phyloP scores from a whole-genome alignment of 139 green algal genomes.

The Ulvella scutata region DNA sequence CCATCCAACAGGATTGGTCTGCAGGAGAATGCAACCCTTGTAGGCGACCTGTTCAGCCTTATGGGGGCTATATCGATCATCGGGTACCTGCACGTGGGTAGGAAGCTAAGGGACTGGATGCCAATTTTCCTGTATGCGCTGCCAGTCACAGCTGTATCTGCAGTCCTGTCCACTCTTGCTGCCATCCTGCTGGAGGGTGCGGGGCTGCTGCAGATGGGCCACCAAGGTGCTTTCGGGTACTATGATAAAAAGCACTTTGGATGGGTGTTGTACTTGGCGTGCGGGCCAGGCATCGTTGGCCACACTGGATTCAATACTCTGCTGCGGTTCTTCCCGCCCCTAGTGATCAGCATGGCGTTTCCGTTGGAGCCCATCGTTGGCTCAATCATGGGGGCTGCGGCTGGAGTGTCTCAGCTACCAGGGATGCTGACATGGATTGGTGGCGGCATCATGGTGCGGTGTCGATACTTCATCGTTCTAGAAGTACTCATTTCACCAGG shows the following conservation, averaged over 20 bases:
- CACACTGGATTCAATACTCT: slow-evolving; percentile 55
- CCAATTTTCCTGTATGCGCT: slow-evolving; percentile 61
- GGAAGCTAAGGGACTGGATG: slow-evolving; percentile 34
- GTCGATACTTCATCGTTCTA: not conserved
- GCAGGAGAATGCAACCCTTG: slow-evolving; percentile 15
- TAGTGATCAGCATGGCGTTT: slow-evolving; percentile 46
- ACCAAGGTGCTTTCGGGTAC: slow-evolving; percentile 40
- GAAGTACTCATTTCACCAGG: not conserved
- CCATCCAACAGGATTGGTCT: too few relatives aligned
- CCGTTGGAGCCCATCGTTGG: slow-evolving; percentile 67
- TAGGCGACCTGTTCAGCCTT: slow-evolving; percentile 28
- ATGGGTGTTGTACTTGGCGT: slow-evolving; percentile 43
- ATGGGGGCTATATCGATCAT: not conserved
- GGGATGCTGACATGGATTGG: slow-evolving; percentile 31
- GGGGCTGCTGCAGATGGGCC: slow-evolving; percentile 7
- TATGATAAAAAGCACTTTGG: slow-evolving; percentile 14
- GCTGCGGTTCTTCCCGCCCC: slow-evolving; percentile 33
- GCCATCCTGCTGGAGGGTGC: slow-evolving; percentile 15
- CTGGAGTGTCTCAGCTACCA: slow-evolving; percentile 27
- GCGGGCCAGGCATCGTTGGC: slow-evolving; percentile 49
- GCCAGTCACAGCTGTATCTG: slow-evolving; percentile 30
- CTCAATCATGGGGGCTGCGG: slow-evolving; percentile 44
- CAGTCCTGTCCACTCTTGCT: slow-evolving; percentile 8
- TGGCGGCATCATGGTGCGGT: slow-evolving; percentile 28
- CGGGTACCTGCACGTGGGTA: slow-evolving; percentile 20